A percentile compares a stretch with the other conserved stretches of the same genome.
Evolutionary conservation across 148 eudicot species (phyloP).

Genomic region (Fagopyrum homotropicum): DNA sequence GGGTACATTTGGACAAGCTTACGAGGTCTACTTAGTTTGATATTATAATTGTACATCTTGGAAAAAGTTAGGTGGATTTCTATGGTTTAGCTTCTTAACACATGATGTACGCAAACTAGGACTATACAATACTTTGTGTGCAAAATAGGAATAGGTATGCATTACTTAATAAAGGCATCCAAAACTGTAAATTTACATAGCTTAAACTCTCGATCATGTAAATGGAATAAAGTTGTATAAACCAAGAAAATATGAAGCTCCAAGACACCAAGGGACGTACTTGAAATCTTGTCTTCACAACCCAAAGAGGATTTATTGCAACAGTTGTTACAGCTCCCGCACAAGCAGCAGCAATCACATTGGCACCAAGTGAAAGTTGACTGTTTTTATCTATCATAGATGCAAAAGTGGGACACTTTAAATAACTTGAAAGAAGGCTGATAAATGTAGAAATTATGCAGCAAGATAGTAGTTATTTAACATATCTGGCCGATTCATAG

Average conservation of each 20-base stretch:
- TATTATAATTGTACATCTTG: too few species aligned
- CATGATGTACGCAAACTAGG: too few species aligned
- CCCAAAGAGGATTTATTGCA: constrained; percentile 97
- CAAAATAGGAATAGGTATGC: too few species aligned
- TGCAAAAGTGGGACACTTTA: constrained; percentile 19
- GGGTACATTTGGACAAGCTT: too few species aligned
- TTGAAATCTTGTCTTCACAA: constrained; percentile 96
- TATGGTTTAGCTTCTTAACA: too few species aligned
- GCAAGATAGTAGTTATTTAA: not conserved
- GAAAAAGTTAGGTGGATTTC: too few species aligned
- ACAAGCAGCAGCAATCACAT: constrained; percentile 94
- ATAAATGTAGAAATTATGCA: not conserved
- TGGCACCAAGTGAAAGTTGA: constrained; percentile 85
- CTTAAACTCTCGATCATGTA: too few species aligned
- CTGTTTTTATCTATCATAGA: constrained; percentile 48
- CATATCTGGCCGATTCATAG: not conserved
- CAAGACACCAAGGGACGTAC: constrained; percentile 27
- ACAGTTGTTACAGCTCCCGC: constrained; percentile 91
- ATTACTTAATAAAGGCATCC: too few species aligned
- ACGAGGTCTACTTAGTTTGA: too few species aligned
- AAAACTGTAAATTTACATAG: too few species aligned
- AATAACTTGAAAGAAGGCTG: constrained; percentile 17
- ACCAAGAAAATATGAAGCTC: not conserved
- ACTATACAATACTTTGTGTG: too few species aligned
- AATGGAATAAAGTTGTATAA: too few species aligned